Conservation (phyloP, 805 yeast species). For the Wickerhamomyces alni region DNA sequence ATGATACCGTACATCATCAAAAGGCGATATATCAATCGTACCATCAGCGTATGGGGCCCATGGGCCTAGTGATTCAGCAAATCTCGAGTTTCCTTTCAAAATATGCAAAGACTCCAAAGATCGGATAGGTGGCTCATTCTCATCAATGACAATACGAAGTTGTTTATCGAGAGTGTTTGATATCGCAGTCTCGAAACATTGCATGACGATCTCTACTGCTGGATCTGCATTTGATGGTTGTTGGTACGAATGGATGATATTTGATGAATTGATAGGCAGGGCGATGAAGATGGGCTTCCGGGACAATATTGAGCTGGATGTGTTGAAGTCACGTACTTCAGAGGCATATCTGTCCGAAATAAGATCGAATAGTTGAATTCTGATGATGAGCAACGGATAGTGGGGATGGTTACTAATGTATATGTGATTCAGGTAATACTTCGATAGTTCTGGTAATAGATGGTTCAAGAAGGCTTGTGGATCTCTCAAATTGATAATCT, state of each 20-base stretch:
- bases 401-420: slow-evolving; percentile 62
- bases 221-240: slow-evolving; percentile 25
- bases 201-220: slow-evolving; percentile 49
- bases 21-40: slow-evolving; percentile 57
- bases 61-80: slow-evolving; percentile 55
- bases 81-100: slow-evolving; percentile 56
- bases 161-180: slow-evolving; percentile 36
- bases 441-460: slow-evolving; percentile 41
- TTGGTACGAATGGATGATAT: slow-evolving; percentile 47
- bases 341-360: slow-evolving; percentile 17
- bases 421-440: slow-evolving; percentile 54
- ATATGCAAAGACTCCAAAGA: slow-evolving; percentile 53
- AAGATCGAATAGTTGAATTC: slow-evolving; percentile 66
- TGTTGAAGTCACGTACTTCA: slow-evolving; percentile 9
- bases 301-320: slow-evolving; percentile 40
- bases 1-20: slow-evolving; percentile 41
- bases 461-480: slow-evolving; percentile 46
- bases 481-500: slow-evolving; percentile 31
- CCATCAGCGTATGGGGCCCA: slow-evolving; percentile 75
- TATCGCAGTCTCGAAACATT: slow-evolving; percentile 50
- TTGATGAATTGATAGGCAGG: slow-evolving; percentile 61
- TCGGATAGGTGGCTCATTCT: slow-evolving; percentile 23
- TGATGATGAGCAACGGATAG: slow-evolving; percentile 51
- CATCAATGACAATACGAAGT: slow-evolving; percentile 28
- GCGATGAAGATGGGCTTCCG: slow-evolving; percentile 61